Conservation (phyloP, 1,284 basidiomycete genomes). For the Pseudozyma hubeiensis region DNA sequence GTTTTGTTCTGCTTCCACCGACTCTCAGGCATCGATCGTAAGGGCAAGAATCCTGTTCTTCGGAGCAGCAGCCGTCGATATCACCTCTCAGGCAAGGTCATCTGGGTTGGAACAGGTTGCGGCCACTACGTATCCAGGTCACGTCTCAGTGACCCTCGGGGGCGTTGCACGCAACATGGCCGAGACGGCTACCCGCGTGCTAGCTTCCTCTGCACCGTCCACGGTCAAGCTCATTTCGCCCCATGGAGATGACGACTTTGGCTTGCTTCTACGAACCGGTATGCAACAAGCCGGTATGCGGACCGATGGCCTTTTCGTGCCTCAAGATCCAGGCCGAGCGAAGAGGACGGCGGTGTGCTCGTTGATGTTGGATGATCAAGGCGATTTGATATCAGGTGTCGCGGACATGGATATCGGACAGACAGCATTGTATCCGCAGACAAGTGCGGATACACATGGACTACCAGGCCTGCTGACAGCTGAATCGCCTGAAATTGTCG, state of each 20-base stretch:
- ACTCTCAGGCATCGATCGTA: not conserved
- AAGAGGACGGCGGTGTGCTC: constrained; percentile 82
- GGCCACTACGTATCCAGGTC: constrained; percentile 82
- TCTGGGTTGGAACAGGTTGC: constrained; percentile 5
- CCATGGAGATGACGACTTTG: constrained; percentile 64
- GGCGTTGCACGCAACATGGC: constrained; percentile 95
- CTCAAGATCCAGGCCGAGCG: constrained; percentile 15
- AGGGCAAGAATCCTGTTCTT: constrained; percentile 49
- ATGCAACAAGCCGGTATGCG: constrained; percentile 78
- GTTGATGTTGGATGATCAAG: constrained; percentile 80
- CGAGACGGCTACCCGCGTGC: constrained; percentile 81
- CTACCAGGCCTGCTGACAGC: constrained; percentile 2
- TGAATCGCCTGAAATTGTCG: constrained; percentile 17
- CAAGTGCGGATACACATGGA: too few relatives aligned
- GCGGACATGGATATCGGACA: constrained; percentile 80
- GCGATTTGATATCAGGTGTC: constrained; percentile 83
- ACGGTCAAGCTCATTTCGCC: constrained; percentile 70
- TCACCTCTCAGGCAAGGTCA: constrained; percentile 52
- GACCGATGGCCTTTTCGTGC: constrained; percentile 78
- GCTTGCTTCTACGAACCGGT: constrained; percentile 74
- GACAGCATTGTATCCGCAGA: constrained; percentile 8
- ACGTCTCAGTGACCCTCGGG: constrained; percentile 79
- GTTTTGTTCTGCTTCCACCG: not conserved
- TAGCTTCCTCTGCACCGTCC: constrained; percentile 66
- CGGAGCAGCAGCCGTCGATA: constrained; percentile 63